Base-by-base conservation (phyloP, 2,329 filamentous ascomycete species). In the Pseudocercospora fuligena region DNA sequence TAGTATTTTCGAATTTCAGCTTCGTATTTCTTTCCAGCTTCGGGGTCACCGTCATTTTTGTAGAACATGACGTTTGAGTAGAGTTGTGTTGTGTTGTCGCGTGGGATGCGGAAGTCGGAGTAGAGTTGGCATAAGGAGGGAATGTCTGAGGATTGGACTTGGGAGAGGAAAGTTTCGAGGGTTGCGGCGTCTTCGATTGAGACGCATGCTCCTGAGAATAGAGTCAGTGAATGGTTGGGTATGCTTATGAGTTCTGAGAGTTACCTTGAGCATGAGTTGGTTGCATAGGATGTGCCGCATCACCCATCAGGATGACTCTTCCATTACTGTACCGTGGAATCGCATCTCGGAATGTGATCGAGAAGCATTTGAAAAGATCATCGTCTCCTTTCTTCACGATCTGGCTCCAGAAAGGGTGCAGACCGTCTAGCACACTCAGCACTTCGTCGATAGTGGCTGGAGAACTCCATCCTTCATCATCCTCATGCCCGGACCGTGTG, bases 381-480 rank as follows among this genome's bases (percentile, higher is more conserved):
- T 65, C 62, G 12, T 49, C 46, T 1, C 65, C 65, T 25, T 62
- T 58, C 40, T 67, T 60, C 12, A 64, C 58, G 1, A 67, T 59
- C 7, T 56, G 60, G 33, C 59, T 25, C 62, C 59, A 69, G 31
- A 60, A 57, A n/a, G 67, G 67, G 56, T 69, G 59, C 3, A 69
- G 23, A 19, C 43, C 63, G 9, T 63, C 31, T 4, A 69, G 14
- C 2, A 66, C 65, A 19, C 43, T 51, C 33, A 67, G 51, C 2
- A 67, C 56, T 33, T 67, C 67, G 3, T 58, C 54, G 7, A 65
- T 53, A 16, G 65, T 67, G 6, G 63, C 67, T 2, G 67, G 65
- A 12, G 65, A 67, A 8, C 46, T 61, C 67, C 67, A 69, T 19
- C 66, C 65, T 56, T 69, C 65, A n/a, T 67, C 67, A 21, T 67